Base-by-base conservation (phyloP, 768 basidiomycete species). In the Kwoniella bestiolae region DNA sequence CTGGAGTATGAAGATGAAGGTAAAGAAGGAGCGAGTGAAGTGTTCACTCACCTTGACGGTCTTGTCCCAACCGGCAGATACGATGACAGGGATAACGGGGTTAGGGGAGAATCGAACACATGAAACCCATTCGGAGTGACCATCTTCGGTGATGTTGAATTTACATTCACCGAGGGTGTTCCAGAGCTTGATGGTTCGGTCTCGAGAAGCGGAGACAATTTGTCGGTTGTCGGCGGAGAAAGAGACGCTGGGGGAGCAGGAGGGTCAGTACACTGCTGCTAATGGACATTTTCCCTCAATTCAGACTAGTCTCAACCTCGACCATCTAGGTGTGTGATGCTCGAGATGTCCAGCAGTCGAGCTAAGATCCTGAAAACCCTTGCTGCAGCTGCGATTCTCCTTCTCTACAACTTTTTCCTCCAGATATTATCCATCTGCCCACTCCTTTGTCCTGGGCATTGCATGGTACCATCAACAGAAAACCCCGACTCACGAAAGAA, bases 151-250 rank as follows among this genome's bases (percentile, higher is more conserved):
- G 83, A 99, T 99, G 82, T 98, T 92, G 82, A 93, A 98, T 83
- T 99, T 99, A 86, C 96, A 99, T 84, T 99, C 96, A 79, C 96
- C 96, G 71, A 99, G 89, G 67, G 96, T 99, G 86, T 99, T 99
- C 96, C 96, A 99, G 79, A 99, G 91, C 83, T 98, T 99, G 86
- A 99, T 99, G 44, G 91, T 89, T 82, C 86, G 86, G 87, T 99
- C 96, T 73, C 96, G 91, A 68, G 94, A 94, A 60, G 94, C 96
- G 57, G 94, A 96, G 75, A 99, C 96, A 81, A 99, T 99, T 83
- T 98, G 96, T 81, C 96, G 86, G 88, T 99, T 98, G 84, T 99
- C 96, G 65, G 96, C 96, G 73, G 91, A 94, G 88, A 99, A 99
- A 83, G 92, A 95, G 85, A 99, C 96, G 72, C 75, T 79, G 66